Evolutionary conservation across 2,329 filamentous ascomycete species (phyloP).

Genomic region (Apiospora malaysiana): DNA sequence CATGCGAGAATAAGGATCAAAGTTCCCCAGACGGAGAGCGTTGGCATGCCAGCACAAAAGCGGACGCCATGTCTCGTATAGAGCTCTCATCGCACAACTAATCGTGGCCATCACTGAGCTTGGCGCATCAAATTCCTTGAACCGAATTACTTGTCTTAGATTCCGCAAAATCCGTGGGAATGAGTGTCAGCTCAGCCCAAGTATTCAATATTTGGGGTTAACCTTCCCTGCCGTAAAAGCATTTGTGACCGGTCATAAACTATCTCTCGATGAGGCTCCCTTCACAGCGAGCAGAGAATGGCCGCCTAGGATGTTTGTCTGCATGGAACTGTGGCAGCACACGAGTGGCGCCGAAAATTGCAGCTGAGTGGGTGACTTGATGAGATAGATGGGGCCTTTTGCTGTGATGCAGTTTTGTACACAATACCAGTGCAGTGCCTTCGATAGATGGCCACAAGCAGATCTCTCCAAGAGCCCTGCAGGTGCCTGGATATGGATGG

Average conservation of each 20-base stretch:
- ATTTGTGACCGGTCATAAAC: background rate
- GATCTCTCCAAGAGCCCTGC: background rate
- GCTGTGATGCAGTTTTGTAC: constrained; percentile 24
- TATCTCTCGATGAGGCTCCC: constrained; percentile 31
- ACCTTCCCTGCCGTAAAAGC: background rate
- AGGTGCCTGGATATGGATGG: background rate
- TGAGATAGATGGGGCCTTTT: constrained; percentile 31
- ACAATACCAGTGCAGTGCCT: constrained; percentile 27
- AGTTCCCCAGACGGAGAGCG: constrained; percentile 9
- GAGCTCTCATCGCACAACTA: background rate
- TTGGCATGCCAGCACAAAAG: constrained; percentile 4
- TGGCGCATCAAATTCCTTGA: background rate
- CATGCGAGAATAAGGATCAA: constrained; percentile 9
- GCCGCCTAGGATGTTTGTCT: constrained; percentile 21
- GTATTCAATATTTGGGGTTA: background rate
- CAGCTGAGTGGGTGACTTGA: constrained; percentile 31
- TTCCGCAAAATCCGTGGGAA: background rate
- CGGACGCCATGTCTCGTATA: constrained; percentile 17
- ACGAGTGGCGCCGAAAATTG: constrained; percentile 34
- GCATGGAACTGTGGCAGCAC: constrained; percentile 35
- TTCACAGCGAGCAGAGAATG: background rate
- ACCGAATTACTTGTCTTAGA: background rate
- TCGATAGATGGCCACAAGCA: constrained; percentile 17
- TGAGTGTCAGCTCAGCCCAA: background rate
- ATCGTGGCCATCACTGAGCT: constrained; percentile 10